A percentile compares a stretch with the other conserved stretches of the same genome.
Evolutionary conservation across 1,284 basidiomycete genomes (phyloP).

Genomic region (Ganoderma sinense): DNA sequence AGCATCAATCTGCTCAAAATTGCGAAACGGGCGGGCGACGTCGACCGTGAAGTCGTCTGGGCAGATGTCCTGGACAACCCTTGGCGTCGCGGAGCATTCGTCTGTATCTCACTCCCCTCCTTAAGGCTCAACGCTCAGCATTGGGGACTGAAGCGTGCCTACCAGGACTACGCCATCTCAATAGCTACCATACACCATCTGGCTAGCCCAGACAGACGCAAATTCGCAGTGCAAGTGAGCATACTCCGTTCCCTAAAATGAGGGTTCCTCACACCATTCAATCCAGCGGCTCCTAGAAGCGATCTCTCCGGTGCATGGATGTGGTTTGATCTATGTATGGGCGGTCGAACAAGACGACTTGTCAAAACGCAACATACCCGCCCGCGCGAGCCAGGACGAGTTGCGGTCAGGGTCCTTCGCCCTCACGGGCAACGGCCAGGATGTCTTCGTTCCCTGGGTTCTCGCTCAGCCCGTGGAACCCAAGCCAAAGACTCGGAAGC

Average conservation of each 20-base stretch:
- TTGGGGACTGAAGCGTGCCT: not conserved
- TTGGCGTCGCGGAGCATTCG: conserved; percentile 83
- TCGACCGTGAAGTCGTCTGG: conserved; percentile 74
- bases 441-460: conserved; percentile 82
- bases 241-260: conserved; percentile 5
- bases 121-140: not conserved
- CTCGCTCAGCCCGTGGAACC: conserved; percentile 40
- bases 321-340: conserved; percentile 98
- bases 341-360: conserved; percentile 91
- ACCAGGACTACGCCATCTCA: conserved; percentile 92
- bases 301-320: conserved; percentile 71
- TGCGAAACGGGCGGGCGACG: conserved; percentile 66
- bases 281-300: conserved; percentile 69
- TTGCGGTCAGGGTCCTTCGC: not conserved
- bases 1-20: conserved; percentile 81
- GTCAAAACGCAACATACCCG: conserved; percentile 75
- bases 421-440: conserved; percentile 48
- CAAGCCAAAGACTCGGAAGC: conserved; percentile 29
- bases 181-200: conserved; percentile 97
- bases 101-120: conserved; percentile 49
- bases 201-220: conserved; percentile 77
- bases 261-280: not conserved
- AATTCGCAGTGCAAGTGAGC: conserved; percentile 74
- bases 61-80: conserved; percentile 74
- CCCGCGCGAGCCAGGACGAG: not conserved